Percentiles rank a stretch among this genome's conserved stretches.
These are phyloP conservation scores for Hymenoscyphus fraxineus DNA, from an alignment of 2,329 filamentous ascomycete species.

Conservation along the genomic window DNA sequence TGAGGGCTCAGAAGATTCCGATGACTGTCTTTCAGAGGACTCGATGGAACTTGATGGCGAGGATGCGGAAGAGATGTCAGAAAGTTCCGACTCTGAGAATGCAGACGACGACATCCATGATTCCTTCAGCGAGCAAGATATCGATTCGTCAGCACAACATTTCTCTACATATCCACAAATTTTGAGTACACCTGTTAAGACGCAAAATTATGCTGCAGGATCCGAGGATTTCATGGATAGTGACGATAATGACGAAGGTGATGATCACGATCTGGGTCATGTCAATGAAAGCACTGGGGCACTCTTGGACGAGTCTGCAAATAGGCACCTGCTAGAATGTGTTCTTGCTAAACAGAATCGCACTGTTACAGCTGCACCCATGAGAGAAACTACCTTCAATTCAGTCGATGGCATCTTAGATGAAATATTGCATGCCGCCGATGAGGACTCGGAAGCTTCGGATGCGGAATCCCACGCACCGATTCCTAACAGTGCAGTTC, in stretches of 20 bases:
- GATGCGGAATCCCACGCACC: too few relatives aligned
- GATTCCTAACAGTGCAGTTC: too few relatives aligned
- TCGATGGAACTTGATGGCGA: slow-evolving; percentile 14
- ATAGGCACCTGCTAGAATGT: not conserved
- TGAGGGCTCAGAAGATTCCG: slow-evolving; percentile 6
- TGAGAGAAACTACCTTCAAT: too few relatives aligned
- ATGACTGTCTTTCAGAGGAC: slow-evolving; percentile 5
- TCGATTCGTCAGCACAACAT: not conserved
- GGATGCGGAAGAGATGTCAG: slow-evolving; percentile 13
- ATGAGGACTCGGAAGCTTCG: too few relatives aligned
- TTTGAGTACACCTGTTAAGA: not conserved
- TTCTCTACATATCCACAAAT: not conserved
- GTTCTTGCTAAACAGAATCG: not conserved
- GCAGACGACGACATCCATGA: slow-evolving; percentile 7
- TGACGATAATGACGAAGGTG: slow-evolving; percentile 12
- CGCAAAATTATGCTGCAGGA: not conserved
- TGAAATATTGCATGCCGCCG: too few relatives aligned
- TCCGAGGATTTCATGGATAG: slow-evolving; percentile 2
- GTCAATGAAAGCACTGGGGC: slow-evolving; percentile 24
- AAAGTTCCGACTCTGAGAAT: slow-evolving; percentile 9
- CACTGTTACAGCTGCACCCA: slow-evolving; percentile 11
- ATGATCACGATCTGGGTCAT: slow-evolving; percentile 27
- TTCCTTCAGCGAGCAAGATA: slow-evolving; percentile 9
- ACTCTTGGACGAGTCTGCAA: slow-evolving; percentile 20
- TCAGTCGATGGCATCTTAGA: too few relatives aligned